Evolutionary conservation across 2,329 filamentous ascomycete genomes (phyloP), one percentile per base, ranked within the genome.

Genomic region (Penicillium vulpinum): DNA sequence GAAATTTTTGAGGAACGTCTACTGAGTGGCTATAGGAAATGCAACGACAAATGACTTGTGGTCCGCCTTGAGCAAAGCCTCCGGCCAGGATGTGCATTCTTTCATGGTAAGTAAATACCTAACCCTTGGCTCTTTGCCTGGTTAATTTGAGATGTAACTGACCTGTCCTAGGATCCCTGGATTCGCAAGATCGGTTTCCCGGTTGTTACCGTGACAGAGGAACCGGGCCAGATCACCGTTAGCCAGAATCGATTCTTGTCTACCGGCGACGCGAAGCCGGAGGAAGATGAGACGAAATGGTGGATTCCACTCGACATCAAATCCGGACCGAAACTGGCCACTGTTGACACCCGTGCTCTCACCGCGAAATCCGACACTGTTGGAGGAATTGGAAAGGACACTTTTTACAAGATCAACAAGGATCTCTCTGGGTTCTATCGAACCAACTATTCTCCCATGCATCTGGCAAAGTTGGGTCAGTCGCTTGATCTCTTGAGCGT

Each of bases 171-270:
- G 78, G 84, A 91, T 63, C 87, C 89, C 18, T 99, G 94, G 94
- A 96, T 97, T 70, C 87, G 88, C 67, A 94, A 93, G 78, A 95
- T 97, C 64, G 94, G 94, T 2, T 96, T 96, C 76, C 94, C 94
- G 0, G 87, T 97, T 15, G 78, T 99, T 21, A 95, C 90, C 2
- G 85, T 97, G 16, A 83, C 88, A 22, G 94, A 97, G 76, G 87
- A 93, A 72, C 85, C 88, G 56, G 89, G 89, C 16, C 88, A 93
- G 73, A 89, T 97, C 67, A 86, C 85, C 41, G 79, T 97, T 59
- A 88, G 88, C 71, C 94, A 99, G 75, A 88, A 86, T 50, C 88
- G 94, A 56, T 99, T 97, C 83, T 81, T 99, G 22, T 91, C 90
- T 21, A 92, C 91, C 4, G 94, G 94, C 10, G 93, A 97, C 71